Percentiles rank a stretch among this genome's conserved stretches.
Evolutionary conservation across 176 grass and related monocot genomes (phyloP).

Genomic region (Elymus sibiricus): DNA sequence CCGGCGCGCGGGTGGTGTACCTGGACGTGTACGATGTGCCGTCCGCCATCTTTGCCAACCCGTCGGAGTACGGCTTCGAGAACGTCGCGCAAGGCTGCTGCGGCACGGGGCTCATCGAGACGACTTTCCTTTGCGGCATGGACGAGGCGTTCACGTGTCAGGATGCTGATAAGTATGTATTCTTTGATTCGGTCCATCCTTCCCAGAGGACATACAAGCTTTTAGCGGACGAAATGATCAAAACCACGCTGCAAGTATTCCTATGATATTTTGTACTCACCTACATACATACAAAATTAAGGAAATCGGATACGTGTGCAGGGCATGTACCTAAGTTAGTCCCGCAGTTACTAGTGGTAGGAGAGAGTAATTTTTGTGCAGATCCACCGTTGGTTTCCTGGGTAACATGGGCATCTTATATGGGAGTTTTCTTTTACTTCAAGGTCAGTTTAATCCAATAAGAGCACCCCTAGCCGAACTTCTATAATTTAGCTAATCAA

Average conservation of each 20-base stretch:
- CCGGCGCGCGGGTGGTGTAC: constrained; percentile 29
- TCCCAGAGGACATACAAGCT: constrained; percentile 44
- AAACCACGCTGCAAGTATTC: not conserved
- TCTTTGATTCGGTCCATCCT: constrained; percentile 64
- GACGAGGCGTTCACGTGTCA: constrained; percentile 29
- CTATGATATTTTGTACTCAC: constrained; percentile 14
- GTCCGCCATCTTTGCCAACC: constrained; percentile 12
- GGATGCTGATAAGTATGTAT: constrained; percentile 42
- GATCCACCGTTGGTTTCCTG: no score
- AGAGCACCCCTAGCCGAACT: no score
- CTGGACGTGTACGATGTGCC: constrained; percentile 19
- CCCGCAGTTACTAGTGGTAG: no score
- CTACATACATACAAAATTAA: not conserved
- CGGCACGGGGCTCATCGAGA: constrained; percentile 53
- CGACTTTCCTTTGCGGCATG: constrained; percentile 34
- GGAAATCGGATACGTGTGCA: not conserved
- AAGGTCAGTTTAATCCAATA: no score
- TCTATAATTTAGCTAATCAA: no score
- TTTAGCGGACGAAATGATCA: constrained; percentile 36
- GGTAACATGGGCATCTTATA: no score
- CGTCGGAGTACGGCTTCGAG: constrained; percentile 53
- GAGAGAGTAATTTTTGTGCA: no score
- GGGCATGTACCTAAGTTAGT: no score
- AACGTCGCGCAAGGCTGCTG: constrained; percentile 56
- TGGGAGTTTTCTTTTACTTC: no score